A percentile compares a stretch with the other conserved stretches of the same genome.
phyloP scores from a whole-genome alignment of 176 grass and related monocot species.

The Chrysopogon serrulatus region DNA sequence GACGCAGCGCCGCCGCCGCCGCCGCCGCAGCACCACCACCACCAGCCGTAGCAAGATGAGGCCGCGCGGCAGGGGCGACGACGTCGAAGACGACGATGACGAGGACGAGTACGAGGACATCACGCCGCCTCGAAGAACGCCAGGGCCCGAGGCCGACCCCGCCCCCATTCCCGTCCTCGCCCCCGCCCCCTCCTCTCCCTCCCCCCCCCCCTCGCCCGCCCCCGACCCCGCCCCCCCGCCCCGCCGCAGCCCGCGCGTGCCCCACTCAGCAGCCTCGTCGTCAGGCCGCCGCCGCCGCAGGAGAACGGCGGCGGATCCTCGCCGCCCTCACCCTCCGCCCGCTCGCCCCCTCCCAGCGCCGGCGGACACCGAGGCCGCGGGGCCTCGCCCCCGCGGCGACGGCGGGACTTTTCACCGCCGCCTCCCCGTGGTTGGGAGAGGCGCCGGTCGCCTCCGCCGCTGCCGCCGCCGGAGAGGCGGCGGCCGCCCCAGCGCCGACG shows the following conservation, averaged over 20 bases:
- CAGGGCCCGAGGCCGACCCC: background rate
- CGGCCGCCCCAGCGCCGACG: constrained; percentile 47
- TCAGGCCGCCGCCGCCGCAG: constrained; percentile 21
- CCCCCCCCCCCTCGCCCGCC: background rate
- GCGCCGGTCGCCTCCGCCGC: constrained; percentile 28
- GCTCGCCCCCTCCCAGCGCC: background rate
- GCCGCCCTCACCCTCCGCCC: background rate
- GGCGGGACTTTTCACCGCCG: constrained; percentile 28
- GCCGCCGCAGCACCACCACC: background rate
- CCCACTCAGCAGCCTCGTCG: constrained; percentile 47
- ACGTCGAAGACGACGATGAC: constrained; percentile 20
- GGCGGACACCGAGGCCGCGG: constrained; percentile 24
- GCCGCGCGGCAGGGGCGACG: constrained; percentile 43
- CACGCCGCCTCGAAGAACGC: constrained; percentile 9
- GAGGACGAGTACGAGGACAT: constrained; percentile 32
- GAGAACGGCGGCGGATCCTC: constrained; percentile 19
- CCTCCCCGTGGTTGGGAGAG: constrained; percentile 23
- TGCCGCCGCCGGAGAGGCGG: constrained; percentile 13
- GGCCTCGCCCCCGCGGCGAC: constrained; percentile 26
- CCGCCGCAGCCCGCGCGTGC: constrained; percentile 13
- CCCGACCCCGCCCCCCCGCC: background rate
- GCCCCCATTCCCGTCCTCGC: background rate
- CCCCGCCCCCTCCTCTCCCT: background rate
- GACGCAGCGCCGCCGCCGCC: background rate
- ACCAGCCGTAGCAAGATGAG: constrained; percentile 26